Percentiles rank a stretch among this genome's conserved stretches.
Conservation (phyloP, 2,329 filamentous ascomycete genomes). For the Arthrobotrys sphaeroides region DNA sequence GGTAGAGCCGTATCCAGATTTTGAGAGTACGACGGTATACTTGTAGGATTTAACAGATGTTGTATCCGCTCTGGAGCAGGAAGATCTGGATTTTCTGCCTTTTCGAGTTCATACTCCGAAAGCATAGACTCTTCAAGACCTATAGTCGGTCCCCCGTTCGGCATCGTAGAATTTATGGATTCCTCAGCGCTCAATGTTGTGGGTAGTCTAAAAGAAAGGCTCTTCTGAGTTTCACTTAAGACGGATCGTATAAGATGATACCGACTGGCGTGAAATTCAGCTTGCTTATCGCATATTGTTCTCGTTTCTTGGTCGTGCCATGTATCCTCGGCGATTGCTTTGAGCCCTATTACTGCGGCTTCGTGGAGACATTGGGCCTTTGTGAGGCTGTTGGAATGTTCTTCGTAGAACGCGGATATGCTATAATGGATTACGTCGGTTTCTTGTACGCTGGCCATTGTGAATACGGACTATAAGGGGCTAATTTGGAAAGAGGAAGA, state of each 20-base stretch:
- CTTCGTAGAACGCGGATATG: conserved; percentile 20
- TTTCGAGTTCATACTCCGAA: not conserved
- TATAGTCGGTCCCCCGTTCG: not conserved
- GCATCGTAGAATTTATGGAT: not conserved
- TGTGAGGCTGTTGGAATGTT: not conserved
- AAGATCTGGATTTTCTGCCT: conserved; percentile 4
- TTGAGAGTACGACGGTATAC: not conserved
- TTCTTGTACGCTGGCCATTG: conserved; percentile 15
- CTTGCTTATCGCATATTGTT: conserved; percentile 7
- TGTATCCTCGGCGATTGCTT: not conserved
- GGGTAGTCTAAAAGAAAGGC: not conserved
- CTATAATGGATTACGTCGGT: conserved; percentile 5
- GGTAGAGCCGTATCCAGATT: not conserved
- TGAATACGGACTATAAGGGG: too few relatives aligned
- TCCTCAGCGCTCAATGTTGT: conserved; percentile 23
- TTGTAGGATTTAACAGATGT: not conserved
- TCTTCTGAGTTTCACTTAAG: not conserved
- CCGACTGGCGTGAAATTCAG: conserved; percentile 6
- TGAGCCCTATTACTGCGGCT: conserved; percentile 14
- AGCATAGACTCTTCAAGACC: conserved; percentile 13
- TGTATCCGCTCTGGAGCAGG: not conserved
- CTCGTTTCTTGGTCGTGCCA: conserved; percentile 15
- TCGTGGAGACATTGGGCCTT: conserved; percentile 18
- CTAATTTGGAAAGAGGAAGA: too few relatives aligned
- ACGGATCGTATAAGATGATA: conserved; percentile 16